phyloP scores from a whole-genome alignment of 2,329 filamentous ascomycete species.

The Neocatenulostroma microsporum region DNA sequence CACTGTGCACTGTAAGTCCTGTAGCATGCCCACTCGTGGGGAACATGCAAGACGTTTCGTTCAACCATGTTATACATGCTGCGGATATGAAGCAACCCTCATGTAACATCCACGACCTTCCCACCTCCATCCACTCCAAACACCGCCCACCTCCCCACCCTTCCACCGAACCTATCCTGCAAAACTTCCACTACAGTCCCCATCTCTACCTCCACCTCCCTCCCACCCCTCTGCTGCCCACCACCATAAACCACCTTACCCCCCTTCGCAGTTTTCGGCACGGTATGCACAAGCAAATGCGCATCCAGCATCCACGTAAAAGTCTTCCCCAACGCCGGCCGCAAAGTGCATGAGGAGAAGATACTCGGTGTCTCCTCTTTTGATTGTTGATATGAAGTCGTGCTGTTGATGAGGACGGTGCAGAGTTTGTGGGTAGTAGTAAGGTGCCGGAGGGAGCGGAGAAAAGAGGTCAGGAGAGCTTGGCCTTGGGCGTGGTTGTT shows the following conservation, averaged over 20 bases:
- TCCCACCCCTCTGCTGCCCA: conserved; percentile 9
- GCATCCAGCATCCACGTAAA: conserved; percentile 33
- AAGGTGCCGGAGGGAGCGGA: conserved; percentile 35
- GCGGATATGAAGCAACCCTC: too few relatives aligned
- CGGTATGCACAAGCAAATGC: conserved; percentile 34
- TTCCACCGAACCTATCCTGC: conserved; percentile 31
- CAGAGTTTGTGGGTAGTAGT: conserved; percentile 31
- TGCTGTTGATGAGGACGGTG: conserved; percentile 35
- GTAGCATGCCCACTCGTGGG: too few relatives aligned
- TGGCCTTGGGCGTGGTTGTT: conserved; percentile 30
- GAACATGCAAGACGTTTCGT: too few relatives aligned
- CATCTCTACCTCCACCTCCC: conserved; percentile 19
- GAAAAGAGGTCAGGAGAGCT: conserved; percentile 34
- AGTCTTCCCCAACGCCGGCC: conserved; percentile 33
- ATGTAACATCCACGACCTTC: not conserved
- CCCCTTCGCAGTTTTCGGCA: conserved; percentile 31
- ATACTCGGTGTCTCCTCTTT: conserved; percentile 30
- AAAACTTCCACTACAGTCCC: conserved; percentile 39
- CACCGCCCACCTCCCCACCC: conserved; percentile 34
- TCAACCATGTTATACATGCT: too few relatives aligned
- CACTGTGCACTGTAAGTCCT: too few relatives aligned
- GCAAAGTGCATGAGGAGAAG: conserved; percentile 31
- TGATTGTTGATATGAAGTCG: conserved; percentile 10
- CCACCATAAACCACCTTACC: conserved; percentile 26
- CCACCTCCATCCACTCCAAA: conserved; percentile 14